Conservation (phyloP, 2,329 filamentous ascomycete genomes). For the Trichocomaceae sp. region DNA sequence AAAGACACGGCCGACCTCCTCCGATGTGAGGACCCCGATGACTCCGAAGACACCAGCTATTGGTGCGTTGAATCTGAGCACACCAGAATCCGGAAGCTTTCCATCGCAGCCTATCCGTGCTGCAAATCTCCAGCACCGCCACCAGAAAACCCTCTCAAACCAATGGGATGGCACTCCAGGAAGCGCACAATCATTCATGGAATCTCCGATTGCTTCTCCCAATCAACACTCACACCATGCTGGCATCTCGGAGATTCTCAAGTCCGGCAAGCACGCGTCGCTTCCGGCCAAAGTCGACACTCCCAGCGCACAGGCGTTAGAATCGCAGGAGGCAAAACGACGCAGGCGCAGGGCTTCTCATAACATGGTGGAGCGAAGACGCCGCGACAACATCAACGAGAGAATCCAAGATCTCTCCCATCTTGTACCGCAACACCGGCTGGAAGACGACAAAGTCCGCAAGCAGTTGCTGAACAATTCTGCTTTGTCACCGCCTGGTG, state of each 20-base stretch:
- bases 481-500: conserved; percentile 73
- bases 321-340: conserved; percentile 88
- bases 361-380: conserved; percentile 89
- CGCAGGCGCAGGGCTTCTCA: conserved; percentile 88
- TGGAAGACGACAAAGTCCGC: conserved; percentile 94
- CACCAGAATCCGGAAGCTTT: conserved; percentile 65
- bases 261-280: conserved; percentile 74
- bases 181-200: conserved; percentile 77
- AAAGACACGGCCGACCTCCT: conserved; percentile 57
- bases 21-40: conserved; percentile 70
- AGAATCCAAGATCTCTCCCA: conserved; percentile 94
- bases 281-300: conserved; percentile 79
- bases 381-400: conserved; percentile 97
- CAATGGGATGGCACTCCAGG: conserved; percentile 86
- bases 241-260: conserved; percentile 82
- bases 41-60: conserved; percentile 79
- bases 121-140: conserved; percentile 52
- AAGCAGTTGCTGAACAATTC: conserved; percentile 92
- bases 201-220: conserved; percentile 83
- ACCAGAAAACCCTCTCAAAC: conserved; percentile 77
- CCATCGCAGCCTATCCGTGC: conserved; percentile 72
- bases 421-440: conserved; percentile 80
- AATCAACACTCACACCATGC: conserved; percentile 49
- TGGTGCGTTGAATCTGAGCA: conserved; percentile 63
- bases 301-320: conserved; percentile 47